Percentiles rank a stretch among this genome's conserved stretches.
phyloP scores from a whole-genome alignment of 805 yeast genomes.

The Nakazawaea pomicola region DNA sequence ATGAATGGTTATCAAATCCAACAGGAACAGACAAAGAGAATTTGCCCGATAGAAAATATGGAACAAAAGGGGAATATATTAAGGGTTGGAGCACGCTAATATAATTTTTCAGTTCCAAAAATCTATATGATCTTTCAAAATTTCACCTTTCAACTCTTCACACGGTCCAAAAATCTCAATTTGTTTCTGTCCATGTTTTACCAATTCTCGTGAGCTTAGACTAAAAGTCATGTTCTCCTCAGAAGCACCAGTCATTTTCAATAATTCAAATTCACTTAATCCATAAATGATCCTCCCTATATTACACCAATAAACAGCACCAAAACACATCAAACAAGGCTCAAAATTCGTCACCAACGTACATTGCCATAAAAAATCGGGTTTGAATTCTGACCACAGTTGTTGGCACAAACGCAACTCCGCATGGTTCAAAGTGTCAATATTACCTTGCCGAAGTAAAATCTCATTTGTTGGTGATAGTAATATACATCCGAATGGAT shows the following conservation, averaged over 20 bases:
- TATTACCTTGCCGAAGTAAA: conserved; percentile 22
- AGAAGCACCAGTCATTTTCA: conserved; percentile 21
- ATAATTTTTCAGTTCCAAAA: conserved; percentile 18
- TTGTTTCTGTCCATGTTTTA: conserved; percentile 22
- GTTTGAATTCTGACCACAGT: conserved; percentile 18
- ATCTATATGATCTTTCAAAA: conserved; percentile 19
- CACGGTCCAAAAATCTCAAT: conserved; percentile 24
- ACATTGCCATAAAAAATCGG: conserved; percentile 23
- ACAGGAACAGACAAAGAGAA: conserved; percentile 20
- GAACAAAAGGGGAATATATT: conserved; percentile 28
- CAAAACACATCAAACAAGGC: conserved; percentile 28
- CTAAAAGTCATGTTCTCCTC: conserved; percentile 24
- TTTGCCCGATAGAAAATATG: conserved; percentile 21
- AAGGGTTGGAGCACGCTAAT: conserved; percentile 21
- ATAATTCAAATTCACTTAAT: conserved; percentile 16
- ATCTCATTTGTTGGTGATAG: conserved; percentile 22
- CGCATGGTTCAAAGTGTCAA: conserved; percentile 26
- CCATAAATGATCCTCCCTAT: conserved; percentile 25
- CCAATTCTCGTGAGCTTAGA: conserved; percentile 18
- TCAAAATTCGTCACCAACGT: conserved; percentile 26
- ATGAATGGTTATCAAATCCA: conserved; percentile 45
- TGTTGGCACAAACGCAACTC: conserved; percentile 21
- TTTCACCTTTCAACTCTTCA: conserved; percentile 18
- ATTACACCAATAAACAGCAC: conserved; percentile 25
- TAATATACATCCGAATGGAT: conserved; percentile 25